phyloP scores from a whole-genome alignment of 176 grass and related monocot genomes.

The Oryza meyeriana region DNA sequence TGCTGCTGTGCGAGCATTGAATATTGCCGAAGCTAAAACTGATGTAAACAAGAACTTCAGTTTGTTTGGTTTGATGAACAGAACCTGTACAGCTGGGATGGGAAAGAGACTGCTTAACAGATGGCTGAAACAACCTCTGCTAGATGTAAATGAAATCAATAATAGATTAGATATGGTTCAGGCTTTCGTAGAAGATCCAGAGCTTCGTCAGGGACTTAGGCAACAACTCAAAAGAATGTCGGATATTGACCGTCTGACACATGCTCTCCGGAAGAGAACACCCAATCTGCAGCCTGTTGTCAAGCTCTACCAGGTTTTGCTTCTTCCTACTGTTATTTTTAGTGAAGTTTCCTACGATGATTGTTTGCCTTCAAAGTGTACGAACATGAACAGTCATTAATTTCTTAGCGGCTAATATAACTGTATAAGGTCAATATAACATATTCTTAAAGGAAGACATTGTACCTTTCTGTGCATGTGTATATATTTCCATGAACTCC shows the following conservation, averaged over 20 bases:
- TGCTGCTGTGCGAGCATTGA: conserved; percentile 83
- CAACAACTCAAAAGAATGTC: conserved; percentile 82
- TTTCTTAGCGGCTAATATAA: conserved; percentile 1
- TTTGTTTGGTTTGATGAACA: conserved; percentile 97
- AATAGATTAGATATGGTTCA: conserved; percentile 86
- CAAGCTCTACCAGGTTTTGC: conserved; percentile 86
- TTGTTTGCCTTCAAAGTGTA: conserved; percentile 24
- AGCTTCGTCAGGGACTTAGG: conserved; percentile 77
- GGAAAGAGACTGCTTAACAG: conserved; percentile 86
- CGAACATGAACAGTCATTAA: conserved; percentile 15
- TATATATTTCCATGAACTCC: conserved; percentile 16
- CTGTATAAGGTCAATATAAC: background rate
- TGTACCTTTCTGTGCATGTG: conserved; percentile 14
- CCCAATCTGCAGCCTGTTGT: conserved; percentile 83
- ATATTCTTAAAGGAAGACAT: background rate
- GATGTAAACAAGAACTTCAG: conserved; percentile 98
- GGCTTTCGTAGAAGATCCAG: conserved; percentile 81
- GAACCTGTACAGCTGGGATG: conserved; percentile 98
- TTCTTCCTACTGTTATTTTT: conserved; percentile 20
- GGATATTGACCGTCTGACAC: conserved; percentile 75
- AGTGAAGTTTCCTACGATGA: background rate
- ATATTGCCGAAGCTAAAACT: conserved; percentile 86
- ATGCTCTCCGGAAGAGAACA: conserved; percentile 61
- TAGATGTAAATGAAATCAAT: conserved; percentile 87
- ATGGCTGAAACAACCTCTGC: conserved; percentile 93